These are phyloP conservation scores for Fraxinus americana DNA, from an alignment of 257 asterid species.

Conservation along the genomic window DNA sequence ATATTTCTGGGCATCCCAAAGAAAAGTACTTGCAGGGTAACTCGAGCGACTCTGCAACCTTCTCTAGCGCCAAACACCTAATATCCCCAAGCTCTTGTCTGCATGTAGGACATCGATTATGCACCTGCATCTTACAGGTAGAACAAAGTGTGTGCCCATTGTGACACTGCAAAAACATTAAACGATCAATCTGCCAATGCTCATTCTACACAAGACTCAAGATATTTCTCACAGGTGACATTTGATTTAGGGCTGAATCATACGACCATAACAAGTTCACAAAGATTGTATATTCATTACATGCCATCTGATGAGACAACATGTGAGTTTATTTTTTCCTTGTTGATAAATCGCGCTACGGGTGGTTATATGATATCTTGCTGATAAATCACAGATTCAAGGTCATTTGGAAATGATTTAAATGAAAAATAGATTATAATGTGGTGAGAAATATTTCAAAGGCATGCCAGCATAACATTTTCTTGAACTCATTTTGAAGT, in stretches of 20 bases:
- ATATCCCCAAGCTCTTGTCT: constrained; percentile 84
- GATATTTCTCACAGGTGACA: background rate
- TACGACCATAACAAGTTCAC: background rate
- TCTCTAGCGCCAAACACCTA: constrained; percentile 77
- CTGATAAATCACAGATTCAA: background rate
- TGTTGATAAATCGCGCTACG: background rate
- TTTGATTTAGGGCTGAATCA: background rate
- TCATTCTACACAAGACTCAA: background rate
- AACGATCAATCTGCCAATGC: background rate
- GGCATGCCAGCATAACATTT: background rate
- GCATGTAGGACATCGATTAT: constrained; percentile 79
- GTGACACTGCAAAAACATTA: constrained; percentile 46
- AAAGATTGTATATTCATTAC: background rate
- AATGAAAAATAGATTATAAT: background rate
- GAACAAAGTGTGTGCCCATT: constrained; percentile 64
- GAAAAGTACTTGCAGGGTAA: constrained; percentile 71
- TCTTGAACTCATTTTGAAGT: background rate
- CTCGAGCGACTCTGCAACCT: constrained; percentile 77
- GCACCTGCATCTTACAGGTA: constrained; percentile 72
- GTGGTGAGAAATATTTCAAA: background rate
- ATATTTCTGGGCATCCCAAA: constrained; percentile 76
- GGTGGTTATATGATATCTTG: background rate
- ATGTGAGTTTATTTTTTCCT: background rate
- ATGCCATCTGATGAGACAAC: background rate
- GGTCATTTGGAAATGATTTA: no score